phyloP scores from a whole-genome alignment of 2,329 filamentous ascomycete genomes.

The Cladophialophora exuberans region DNA sequence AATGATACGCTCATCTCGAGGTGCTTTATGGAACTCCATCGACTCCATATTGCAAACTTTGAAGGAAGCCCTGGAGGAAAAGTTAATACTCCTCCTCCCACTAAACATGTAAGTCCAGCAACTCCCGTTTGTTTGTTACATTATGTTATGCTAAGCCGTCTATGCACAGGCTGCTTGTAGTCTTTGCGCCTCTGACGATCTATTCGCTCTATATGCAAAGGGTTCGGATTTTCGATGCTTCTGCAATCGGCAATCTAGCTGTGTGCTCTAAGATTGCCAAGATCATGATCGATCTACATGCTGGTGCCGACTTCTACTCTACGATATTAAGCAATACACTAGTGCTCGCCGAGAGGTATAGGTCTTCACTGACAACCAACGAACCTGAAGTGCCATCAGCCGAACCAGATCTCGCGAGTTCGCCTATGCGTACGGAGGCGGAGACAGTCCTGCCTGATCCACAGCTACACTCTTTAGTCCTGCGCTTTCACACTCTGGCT shows the following conservation, averaged over 20 bases:
- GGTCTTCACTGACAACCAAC: not conserved
- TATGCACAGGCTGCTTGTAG: not conserved
- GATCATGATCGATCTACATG: not conserved
- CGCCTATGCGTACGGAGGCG: not conserved
- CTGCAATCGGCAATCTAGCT: not conserved
- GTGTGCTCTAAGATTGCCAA: not conserved
- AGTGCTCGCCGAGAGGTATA: not conserved
- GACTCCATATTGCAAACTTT: not conserved
- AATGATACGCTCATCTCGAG: not conserved
- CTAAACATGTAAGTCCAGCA: not conserved
- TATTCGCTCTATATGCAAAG: not conserved
- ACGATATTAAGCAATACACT: not conserved
- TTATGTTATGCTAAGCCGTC: not conserved
- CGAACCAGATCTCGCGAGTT: not conserved
- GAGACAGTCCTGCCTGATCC: not conserved
- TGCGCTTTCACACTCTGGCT: not conserved
- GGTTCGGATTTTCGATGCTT: not conserved
- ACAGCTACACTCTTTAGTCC: not conserved
- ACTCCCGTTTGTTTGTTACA: not conserved
- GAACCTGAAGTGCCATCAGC: not conserved
- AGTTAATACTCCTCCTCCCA: not conserved
- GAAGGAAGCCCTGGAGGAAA: not conserved
- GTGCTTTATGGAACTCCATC: not conserved
- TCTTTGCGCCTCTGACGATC: constrained; percentile 4
- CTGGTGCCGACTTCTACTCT: not conserved